These are phyloP conservation scores for Artomyces pyxidatus DNA, from an alignment of 768 basidiomycete genomes.

Conservation along the genomic window DNA sequence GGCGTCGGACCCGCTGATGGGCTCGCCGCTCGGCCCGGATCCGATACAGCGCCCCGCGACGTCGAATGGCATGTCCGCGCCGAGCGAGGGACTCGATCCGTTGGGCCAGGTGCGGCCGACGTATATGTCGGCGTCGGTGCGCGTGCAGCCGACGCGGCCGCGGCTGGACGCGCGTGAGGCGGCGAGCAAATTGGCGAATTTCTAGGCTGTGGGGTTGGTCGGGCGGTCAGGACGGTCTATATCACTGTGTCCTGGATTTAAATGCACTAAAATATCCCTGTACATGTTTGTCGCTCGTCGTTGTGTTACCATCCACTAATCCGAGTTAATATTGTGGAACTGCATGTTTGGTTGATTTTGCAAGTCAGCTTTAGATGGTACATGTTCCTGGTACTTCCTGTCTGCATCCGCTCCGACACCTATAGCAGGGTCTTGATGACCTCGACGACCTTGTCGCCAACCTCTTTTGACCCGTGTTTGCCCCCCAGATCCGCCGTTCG, in stretches of 20 bases:
- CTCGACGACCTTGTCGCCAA: constrained; percentile 81
- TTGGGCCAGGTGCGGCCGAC: constrained; percentile 53
- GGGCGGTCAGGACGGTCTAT: background rate
- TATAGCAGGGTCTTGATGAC: constrained; percentile 52
- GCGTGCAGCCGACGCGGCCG: constrained; percentile 61
- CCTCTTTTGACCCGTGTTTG: constrained; percentile 57
- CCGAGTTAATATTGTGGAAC: no score
- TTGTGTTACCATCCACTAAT: no score
- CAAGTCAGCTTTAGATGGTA: no score
- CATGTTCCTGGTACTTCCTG: background rate
- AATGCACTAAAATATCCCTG: background rate
- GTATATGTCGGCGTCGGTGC: constrained; percentile 66
- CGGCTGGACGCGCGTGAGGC: constrained; percentile 80
- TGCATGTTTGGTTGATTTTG: no score
- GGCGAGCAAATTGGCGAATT: constrained; percentile 85
- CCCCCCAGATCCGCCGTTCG: constrained; percentile 89
- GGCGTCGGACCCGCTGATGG: constrained; percentile 13
- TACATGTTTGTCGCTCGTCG: constrained; percentile 1
- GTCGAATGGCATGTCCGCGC: constrained; percentile 9
- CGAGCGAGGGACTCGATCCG: constrained; percentile 43
- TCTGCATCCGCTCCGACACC: background rate
- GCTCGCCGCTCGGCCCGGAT: constrained; percentile 2
- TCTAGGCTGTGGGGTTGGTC: constrained; percentile 32
- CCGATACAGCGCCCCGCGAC: constrained; percentile 11
- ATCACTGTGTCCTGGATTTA: constrained; percentile 8